Conservation (phyloP, 2,329 filamentous ascomycete species). For the Exophiala dermatitidis region DNA sequence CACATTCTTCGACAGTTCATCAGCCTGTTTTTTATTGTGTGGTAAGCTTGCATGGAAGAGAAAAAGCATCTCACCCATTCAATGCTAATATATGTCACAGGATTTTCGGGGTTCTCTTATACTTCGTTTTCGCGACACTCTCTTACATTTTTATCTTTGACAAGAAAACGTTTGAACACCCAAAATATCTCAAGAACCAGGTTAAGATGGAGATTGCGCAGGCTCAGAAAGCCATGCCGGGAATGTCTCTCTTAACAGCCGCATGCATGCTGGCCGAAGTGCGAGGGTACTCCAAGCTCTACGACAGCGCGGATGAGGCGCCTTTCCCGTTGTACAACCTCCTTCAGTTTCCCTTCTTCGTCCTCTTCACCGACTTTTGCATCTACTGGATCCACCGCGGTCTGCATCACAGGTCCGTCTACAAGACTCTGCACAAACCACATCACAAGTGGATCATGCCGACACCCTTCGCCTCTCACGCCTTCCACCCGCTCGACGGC, state of each 20-base stretch:
- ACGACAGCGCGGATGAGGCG: conserved; percentile 68
- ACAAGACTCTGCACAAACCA: conserved; percentile 89
- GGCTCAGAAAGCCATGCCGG: conserved; percentile 66
- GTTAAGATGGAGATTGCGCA: conserved; percentile 78
- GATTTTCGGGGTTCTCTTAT: conserved; percentile 76
- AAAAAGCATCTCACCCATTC: neutral
- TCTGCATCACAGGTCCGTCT: conserved; percentile 70
- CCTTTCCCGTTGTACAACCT: conserved; percentile 72
- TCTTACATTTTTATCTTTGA: conserved; percentile 90
- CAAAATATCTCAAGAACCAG: conserved; percentile 93
- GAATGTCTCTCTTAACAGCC: conserved; percentile 74
- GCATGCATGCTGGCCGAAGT: conserved; percentile 78
- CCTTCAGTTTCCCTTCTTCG: conserved; percentile 79
- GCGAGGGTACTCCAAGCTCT: conserved; percentile 76
- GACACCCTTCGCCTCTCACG: conserved; percentile 83
- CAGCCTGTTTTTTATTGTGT: conserved; percentile 76
- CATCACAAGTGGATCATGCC: conserved; percentile 99
- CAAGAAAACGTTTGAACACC: conserved; percentile 79
- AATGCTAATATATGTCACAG: conserved; percentile 42
- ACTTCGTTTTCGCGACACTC: conserved; percentile 74
- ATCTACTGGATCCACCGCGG: conserved; percentile 90
- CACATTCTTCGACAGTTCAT: conserved; percentile 67
- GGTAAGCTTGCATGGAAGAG: conserved; percentile 49
- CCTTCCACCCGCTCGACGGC: conserved; percentile 91
- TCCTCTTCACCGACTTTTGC: conserved; percentile 78